These are phyloP conservation scores for Coemansia sp. DNA, from an alignment of 192 early-diverging fungal species.

Conservation along the genomic window DNA sequence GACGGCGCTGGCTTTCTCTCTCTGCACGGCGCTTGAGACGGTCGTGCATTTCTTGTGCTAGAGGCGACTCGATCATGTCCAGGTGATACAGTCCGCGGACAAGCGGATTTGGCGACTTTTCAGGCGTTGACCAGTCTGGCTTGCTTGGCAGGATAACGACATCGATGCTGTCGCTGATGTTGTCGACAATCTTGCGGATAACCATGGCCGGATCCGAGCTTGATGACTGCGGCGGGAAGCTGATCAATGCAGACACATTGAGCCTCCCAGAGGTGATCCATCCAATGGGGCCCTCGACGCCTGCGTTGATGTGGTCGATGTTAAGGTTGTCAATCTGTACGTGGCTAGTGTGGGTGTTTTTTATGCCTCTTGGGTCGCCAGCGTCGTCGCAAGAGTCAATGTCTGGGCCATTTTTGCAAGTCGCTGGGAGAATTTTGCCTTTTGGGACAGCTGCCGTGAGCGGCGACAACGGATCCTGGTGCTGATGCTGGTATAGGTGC, in stretches of 20 bases:
- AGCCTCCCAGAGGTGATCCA: conserved; percentile 93
- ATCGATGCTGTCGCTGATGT: conserved; percentile 72
- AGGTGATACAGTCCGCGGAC: conserved; percentile 42
- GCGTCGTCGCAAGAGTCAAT: background rate
- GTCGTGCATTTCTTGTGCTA: conserved; percentile 39
- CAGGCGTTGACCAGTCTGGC: conserved; percentile 51
- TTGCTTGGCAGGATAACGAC: conserved; percentile 50
- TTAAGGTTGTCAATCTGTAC: conserved; percentile 85
- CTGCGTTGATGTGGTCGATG: conserved; percentile 87
- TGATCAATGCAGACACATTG: conserved; percentile 73
- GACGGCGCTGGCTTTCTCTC: conserved; percentile 40
- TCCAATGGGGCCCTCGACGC: conserved; percentile 81
- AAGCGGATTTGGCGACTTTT: conserved; percentile 35
- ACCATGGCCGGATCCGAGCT: conserved; percentile 49
- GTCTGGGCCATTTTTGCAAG: too few relatives aligned
- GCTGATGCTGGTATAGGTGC: conserved; percentile 31
- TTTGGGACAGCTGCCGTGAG: too few relatives aligned
- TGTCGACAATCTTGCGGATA: conserved; percentile 64
- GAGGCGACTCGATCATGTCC: conserved; percentile 45
- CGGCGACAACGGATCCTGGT: background rate
- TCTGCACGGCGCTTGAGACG: conserved; percentile 36
- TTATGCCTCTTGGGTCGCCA: too few relatives aligned
- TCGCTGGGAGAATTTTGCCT: too few relatives aligned
- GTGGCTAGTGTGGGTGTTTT: conserved; percentile 53
- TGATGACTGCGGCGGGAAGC: conserved; percentile 59